Base-by-base conservation (phyloP, 2,329 filamentous ascomycete species). In the Hymenoscyphus linearis region DNA sequence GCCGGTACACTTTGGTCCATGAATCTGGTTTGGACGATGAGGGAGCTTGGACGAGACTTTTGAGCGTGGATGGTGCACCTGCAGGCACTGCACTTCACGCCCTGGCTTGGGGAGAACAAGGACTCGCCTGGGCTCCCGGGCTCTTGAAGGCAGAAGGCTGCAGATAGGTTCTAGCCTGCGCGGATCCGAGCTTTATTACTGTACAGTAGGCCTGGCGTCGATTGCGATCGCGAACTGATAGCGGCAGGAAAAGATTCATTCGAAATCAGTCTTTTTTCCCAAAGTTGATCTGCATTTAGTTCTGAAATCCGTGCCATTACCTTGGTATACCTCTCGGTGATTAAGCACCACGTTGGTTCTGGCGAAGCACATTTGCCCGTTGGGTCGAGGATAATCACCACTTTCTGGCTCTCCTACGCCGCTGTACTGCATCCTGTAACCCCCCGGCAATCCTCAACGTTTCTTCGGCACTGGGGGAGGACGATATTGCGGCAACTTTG, bases 101-200 rank as follows among this genome's bases (percentile, higher is more conserved):
- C 55, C 36, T 55, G 54, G 40, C 36, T 26, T 50, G 14, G 37
- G 14, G 13, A n/a, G 26, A n/a, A 44, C 37, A 44, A 44, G 37
- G 37, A 44, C 37, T 44, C 37, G 16, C 40, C n/a, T 22, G 40
- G 40, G 40, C 40, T 44, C 40, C 18, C 18, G 40, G 36, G 44
- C 12, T 59, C 52, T 55, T 60, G 34, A 47, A 57, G 55, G 40
- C 40, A 40, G 50, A 60, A 60, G 61, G 57, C 53, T 62, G 60
- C 57, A 59, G 56, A 52, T 36, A 27, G 12, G 58, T 65, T 64
- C 64, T 61, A 62, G 60, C 61, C 62, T 60, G 55, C 59, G 64
- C 56, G 57, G 61, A 64, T 66, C 64, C 52, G 52, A 64, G 64
- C 58, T 56, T 62, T 53, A 60, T 59, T 40, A 58, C 64, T 22